phyloP scores from a whole-genome alignment of 2,329 filamentous ascomycete genomes.

The Simplicillium aogashimaense region DNA sequence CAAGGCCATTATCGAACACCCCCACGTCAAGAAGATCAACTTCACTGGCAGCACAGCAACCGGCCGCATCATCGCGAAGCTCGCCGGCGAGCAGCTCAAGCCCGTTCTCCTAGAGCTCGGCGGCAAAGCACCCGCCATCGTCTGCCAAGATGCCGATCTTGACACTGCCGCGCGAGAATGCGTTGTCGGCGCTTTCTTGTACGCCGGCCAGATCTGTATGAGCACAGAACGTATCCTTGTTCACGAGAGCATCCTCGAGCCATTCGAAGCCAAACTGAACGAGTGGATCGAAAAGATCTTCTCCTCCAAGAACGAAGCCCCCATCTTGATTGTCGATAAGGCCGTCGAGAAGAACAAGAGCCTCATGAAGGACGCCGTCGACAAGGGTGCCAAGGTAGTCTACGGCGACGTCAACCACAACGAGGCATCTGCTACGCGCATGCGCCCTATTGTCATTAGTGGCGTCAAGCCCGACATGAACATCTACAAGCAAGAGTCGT shows the following conservation, averaged over 20 bases:
- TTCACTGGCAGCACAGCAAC: constrained; percentile 34
- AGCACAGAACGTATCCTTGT: constrained; percentile 50
- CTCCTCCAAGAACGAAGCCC: not conserved
- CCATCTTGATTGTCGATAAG: constrained; percentile 1
- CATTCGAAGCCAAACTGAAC: constrained; percentile 5
- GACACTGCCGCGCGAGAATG: constrained; percentile 24
- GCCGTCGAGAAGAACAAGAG: constrained; percentile 5
- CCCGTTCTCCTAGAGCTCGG: constrained; percentile 36
- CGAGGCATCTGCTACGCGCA: constrained; percentile 20
- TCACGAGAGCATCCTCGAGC: constrained; percentile 13
- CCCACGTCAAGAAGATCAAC: constrained; percentile 27
- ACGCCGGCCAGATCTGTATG: constrained; percentile 60
- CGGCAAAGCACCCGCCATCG: constrained; percentile 32
- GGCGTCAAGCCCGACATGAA: constrained; percentile 52
- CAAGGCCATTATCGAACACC: constrained; percentile 47
- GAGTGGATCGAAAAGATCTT: constrained; percentile 1
- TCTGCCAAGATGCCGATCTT: constrained; percentile 33
- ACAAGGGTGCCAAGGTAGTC: constrained; percentile 47
- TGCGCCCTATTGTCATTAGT: constrained; percentile 55
- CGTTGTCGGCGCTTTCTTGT: constrained; percentile 11
- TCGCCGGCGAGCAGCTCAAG: constrained; percentile 29
- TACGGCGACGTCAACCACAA: constrained; percentile 20
- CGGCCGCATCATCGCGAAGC: constrained; percentile 26
- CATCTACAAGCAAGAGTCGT: constrained; percentile 60
- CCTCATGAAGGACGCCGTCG: constrained; percentile 40